phyloP scores from a whole-genome alignment of 371 early-diverging fungal genomes.

The Lichtheimia hyalospora region DNA sequence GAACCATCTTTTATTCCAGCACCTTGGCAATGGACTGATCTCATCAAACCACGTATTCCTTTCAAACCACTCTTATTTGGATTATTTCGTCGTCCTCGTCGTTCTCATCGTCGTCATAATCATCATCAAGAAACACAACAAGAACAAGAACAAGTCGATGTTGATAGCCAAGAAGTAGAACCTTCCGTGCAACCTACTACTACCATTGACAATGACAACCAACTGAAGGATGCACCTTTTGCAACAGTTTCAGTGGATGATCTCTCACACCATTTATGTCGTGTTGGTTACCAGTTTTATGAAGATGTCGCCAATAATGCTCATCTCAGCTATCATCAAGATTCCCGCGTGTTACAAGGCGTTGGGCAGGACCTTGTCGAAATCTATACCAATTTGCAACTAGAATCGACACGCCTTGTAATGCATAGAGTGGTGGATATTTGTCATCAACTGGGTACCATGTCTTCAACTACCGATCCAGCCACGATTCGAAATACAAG shows the following conservation, averaged over 20 bases:
- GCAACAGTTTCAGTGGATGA: slow-evolving; percentile 17
- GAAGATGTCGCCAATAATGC: slow-evolving; percentile 18
- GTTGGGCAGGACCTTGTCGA: slow-evolving; percentile 23
- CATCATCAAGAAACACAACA: background rate
- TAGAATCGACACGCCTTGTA: slow-evolving; percentile 8
- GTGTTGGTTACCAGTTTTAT: slow-evolving; percentile 23
- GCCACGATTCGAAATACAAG: too few relatives aligned
- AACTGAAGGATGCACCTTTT: slow-evolving; percentile 10
- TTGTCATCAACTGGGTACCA: background rate
- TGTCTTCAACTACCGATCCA: too few relatives aligned
- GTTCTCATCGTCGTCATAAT: background rate
- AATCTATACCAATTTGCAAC: slow-evolving; percentile 17
- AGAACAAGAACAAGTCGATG: background rate
- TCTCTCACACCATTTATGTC: slow-evolving; percentile 16
- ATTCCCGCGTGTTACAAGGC: slow-evolving; percentile 14
- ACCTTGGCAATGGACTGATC: slow-evolving; percentile 32
- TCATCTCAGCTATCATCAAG: slow-evolving; percentile 18
- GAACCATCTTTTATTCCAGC: slow-evolving; percentile 24
- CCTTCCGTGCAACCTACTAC: background rate
- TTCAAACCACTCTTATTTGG: slow-evolving; percentile 26
- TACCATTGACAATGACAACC: slow-evolving; percentile 1
- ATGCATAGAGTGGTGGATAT: slow-evolving; percentile 13
- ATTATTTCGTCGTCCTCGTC: slow-evolving; percentile 9
- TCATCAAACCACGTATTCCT: slow-evolving; percentile 21
- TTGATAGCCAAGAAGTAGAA: background rate